Percentiles rank a stretch among this genome's conserved stretches.
These are phyloP conservation scores for Hericium erinaceus DNA, from an alignment of 768 basidiomycete species.

Conservation along the genomic window DNA sequence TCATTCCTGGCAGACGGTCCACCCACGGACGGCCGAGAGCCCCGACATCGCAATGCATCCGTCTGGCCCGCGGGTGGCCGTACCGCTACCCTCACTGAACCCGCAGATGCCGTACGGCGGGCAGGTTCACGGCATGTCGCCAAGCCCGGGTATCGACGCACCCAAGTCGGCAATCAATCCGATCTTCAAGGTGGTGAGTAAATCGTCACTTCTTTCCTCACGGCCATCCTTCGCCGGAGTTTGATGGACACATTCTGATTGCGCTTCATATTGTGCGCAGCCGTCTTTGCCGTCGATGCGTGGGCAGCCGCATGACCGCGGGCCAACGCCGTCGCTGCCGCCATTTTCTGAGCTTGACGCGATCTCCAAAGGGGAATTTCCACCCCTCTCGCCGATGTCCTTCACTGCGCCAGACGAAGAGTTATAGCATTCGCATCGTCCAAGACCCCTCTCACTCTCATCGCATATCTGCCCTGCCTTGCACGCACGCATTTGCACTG, in stretches of 20 bases:
- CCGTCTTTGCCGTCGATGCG: constrained; percentile 43
- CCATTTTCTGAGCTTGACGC: constrained; percentile 80
- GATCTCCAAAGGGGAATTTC: constrained; percentile 57
- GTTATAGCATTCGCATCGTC: constrained; percentile 15
- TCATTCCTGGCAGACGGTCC: constrained; percentile 23
- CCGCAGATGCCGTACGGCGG: constrained; percentile 27
- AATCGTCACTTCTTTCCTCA: neutral
- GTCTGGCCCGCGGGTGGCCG: constrained; percentile 15
- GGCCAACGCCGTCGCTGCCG: constrained; percentile 45
- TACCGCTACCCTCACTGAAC: constrained; percentile 15
- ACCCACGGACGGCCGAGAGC: constrained; percentile 14
- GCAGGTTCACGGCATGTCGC: constrained; percentile 44
- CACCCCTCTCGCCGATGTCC: constrained; percentile 70
- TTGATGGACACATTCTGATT: neutral
- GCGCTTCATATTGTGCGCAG: constrained; percentile 24
- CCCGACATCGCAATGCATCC: constrained; percentile 11
- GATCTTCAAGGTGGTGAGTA: constrained; percentile 85
- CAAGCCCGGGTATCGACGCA: constrained; percentile 44
- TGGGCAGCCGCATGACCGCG: constrained; percentile 10
- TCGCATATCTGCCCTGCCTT: constrained; percentile 1
- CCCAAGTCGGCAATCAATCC: constrained; percentile 72
- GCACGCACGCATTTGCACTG: constrained; percentile 7
- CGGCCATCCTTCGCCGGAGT: neutral
- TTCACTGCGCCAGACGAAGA: constrained; percentile 42
- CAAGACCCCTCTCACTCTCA: neutral